Conservation (phyloP, 192 early-diverging fungal genomes). For the Funneliformis geosporum region DNA sequence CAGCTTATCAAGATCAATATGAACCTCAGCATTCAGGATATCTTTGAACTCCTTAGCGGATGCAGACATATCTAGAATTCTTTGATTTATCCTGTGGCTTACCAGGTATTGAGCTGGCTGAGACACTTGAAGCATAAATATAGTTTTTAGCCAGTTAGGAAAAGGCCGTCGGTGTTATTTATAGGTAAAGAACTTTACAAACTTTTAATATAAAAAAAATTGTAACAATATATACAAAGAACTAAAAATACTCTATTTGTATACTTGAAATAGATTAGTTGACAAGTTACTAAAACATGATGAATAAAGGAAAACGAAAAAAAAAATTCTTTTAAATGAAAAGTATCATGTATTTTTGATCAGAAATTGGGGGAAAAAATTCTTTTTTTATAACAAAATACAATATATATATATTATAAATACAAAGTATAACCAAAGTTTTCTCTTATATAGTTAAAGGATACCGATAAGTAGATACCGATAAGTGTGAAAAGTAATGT, state of each 20-base stretch:
- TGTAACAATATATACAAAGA: background rate
- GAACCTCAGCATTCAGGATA: slow-evolving; percentile 77
- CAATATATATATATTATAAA: background rate
- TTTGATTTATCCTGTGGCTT: slow-evolving; percentile 8
- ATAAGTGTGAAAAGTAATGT: background rate
- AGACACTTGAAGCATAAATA: slow-evolving; percentile 25
- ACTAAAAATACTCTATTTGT: background rate
- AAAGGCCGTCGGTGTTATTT: background rate
- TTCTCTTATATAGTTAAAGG: background rate
- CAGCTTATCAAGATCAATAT: slow-evolving; percentile 81
- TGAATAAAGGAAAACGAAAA: background rate
- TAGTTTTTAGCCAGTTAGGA: background rate
- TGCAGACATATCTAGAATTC: slow-evolving; percentile 39
- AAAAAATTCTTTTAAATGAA: background rate
- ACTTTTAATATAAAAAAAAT: background rate
- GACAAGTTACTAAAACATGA: background rate
- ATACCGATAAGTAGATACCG: too few relatives aligned
- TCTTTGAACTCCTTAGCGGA: slow-evolving; percentile 71
- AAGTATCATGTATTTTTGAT: background rate
- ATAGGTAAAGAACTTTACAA: background rate
- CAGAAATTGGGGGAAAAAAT: background rate
- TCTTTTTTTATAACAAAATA: background rate
- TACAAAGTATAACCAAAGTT: background rate
- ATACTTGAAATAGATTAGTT: background rate
- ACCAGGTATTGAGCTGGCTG: background rate